Base-by-base conservation (phyloP, 768 basidiomycete genomes). In the Mycena capillaripes region DNA sequence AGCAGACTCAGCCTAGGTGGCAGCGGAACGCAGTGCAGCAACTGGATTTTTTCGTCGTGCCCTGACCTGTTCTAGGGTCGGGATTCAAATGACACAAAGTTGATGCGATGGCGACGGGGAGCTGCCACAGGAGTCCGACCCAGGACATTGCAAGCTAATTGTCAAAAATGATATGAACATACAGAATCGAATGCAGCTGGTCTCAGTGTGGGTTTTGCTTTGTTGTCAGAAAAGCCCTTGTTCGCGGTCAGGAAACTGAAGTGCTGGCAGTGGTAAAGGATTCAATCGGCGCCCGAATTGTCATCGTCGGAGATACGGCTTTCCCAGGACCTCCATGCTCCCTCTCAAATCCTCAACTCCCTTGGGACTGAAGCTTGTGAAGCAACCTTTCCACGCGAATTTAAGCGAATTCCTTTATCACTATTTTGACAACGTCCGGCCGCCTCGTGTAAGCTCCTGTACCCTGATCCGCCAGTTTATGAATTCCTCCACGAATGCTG, bases 381-480 rank as follows among this genome's bases (percentile, higher is more conserved):
- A n/a, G n/a, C n/a, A n/a, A n/a, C n/a, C n/a, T n/a, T n/a, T n/a
- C n/a, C n/a, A 8, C 25, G n/a, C n/a, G n/a, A n/a, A n/a, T n/a
- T n/a, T n/a, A 4, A 16, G 19, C 17, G 25, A 55, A 40, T 53
- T n/a, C n/a, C 38, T 21, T 30, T n/a, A 6, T 42, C 3, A 29
- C 64, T 16, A 8, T 6, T 27, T 12, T 66, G 42, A 57, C 53
- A 34, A 64, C 58, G 23, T 29, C 40, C 3, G 29, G 58, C 17
- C 32, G 30, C 27, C 23, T 32, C 63, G 27, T 55, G 27, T 42
- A 17, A 29, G 48, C 48, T 52, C 64, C 36, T 53, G 25, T 19
- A n/a, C n/a, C n/a, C 21, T 42, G 64, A 55, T 65, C 40, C 53
- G 40, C 65, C 55, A n/a, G 14, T 52, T 16, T 58, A 57, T 40